Evolutionary conservation across 768 basidiomycete genomes (phyloP).

Genomic region (Sporobolomyces roseus): DNA sequence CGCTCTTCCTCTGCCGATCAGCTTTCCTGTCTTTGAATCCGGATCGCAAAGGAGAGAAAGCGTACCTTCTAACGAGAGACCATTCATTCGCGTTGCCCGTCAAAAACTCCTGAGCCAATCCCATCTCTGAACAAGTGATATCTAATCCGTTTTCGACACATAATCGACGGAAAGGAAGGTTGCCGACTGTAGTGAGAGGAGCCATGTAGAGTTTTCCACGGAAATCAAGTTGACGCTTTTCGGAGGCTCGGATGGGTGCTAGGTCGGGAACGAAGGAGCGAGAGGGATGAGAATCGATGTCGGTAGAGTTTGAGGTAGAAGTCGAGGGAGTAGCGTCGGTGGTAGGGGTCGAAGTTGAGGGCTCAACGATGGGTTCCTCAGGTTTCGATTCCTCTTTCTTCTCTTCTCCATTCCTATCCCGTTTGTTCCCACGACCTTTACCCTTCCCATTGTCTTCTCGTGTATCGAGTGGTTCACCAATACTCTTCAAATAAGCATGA

Average conservation of each 20-base stretch:
- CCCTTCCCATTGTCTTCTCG: slow-evolving; percentile 30
- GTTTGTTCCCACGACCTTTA: slow-evolving; percentile 16
- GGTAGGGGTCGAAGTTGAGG: not conserved
- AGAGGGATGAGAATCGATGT: slow-evolving; percentile 37
- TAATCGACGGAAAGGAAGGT: slow-evolving; percentile 90
- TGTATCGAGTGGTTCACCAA: slow-evolving; percentile 37
- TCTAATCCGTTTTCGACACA: slow-evolving; percentile 83
- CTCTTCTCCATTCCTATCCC: slow-evolving; percentile 11
- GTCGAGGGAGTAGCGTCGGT: not conserved
- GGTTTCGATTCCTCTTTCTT: not conserved
- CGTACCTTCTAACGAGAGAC: slow-evolving; percentile 71
- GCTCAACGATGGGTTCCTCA: not conserved
- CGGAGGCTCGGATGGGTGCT: slow-evolving; percentile 60
- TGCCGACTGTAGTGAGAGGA: slow-evolving; percentile 91
- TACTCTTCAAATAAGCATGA: slow-evolving; percentile 23
- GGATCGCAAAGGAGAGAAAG: not conserved
- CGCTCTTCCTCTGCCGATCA: no score
- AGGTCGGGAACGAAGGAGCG: slow-evolving; percentile 59
- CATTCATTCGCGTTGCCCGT: slow-evolving; percentile 87
- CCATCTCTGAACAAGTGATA: slow-evolving; percentile 90
- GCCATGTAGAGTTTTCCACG: slow-evolving; percentile 75
- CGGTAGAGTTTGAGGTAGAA: not conserved
- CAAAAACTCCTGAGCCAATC: slow-evolving; percentile 84
- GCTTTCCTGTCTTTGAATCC: not conserved
- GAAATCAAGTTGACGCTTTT: slow-evolving; percentile 87